phyloP scores from a whole-genome alignment of 1,284 basidiomycete genomes.

The Phaffia rhodozyma region DNA sequence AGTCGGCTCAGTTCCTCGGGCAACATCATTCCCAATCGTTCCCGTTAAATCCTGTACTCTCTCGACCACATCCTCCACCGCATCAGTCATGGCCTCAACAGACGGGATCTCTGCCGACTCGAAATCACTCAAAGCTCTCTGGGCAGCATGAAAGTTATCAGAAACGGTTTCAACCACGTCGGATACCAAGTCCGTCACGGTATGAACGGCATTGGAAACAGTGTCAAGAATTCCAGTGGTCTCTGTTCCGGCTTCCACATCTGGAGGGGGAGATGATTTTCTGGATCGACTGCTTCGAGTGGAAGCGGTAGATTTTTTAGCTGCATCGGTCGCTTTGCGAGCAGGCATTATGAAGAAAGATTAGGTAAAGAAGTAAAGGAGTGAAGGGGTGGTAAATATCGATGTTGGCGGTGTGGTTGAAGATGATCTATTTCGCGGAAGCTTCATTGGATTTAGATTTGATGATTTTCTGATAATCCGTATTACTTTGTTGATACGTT shows the following conservation, averaged over 20 bases:
- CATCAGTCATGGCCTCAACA: not conserved
- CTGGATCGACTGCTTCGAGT: constrained; percentile 4
- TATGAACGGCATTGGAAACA: constrained; percentile 18
- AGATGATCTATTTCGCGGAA: no score
- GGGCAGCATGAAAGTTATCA: constrained; percentile 13
- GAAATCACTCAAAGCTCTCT: constrained; percentile 8
- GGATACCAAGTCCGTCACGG: constrained; percentile 12
- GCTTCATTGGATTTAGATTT: no score
- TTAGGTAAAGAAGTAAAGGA: not conserved
- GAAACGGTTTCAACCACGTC: constrained; percentile 11
- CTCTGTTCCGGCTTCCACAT: not conserved
- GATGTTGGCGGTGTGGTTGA: not conserved
- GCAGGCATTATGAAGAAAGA: constrained; percentile 9
- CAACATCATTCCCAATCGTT: constrained; percentile 17
- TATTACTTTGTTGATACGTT: no score
- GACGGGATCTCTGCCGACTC: not conserved
- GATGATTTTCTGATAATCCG: no score
- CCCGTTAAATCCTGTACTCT: constrained; percentile 20
- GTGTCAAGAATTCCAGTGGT: constrained; percentile 20
- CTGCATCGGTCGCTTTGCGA: constrained; percentile 12
- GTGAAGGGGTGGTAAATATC: not conserved
- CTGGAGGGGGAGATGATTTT: constrained; percentile 26
- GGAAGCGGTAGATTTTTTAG: not conserved
- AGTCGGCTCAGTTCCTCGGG: constrained; percentile 12
- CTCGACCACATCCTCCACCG: constrained; percentile 18